Base-by-base conservation (phyloP, 441 rosid genomes). In the Croton setiger region DNA sequence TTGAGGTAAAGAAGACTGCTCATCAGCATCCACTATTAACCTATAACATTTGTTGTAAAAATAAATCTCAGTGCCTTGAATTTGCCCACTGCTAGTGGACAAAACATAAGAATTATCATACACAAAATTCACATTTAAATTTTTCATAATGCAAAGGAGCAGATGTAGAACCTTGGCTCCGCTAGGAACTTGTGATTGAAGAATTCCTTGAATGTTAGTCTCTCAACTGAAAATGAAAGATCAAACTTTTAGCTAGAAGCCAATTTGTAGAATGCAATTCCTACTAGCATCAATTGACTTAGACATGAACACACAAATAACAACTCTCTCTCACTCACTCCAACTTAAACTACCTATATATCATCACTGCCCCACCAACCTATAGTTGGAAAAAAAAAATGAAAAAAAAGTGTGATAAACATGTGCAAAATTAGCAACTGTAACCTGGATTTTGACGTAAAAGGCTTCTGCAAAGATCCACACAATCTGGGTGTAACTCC, bases 391-490 rank as follows among this genome's bases (percentile, higher is more conserved):
- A 39, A 3, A 47, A 43, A 48, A 67, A 18, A n/a, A 55, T 20
- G 41, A 31, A 53, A 20, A 56, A 39, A 70, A 44, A 6, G 63
- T 45, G 12, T 7, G 35, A 60, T 27, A 60, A 27, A 48, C 12
- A 20, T 9, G 10, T 69, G 67, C 39, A 66, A 68, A 71, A 44
- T 33, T 57, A 36, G 44, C 36, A 72, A 74, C 33, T 64, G 52
- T 54, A 78, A 91, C 97, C 86, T 71, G 97, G 93, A 69, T 89
- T 85, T 65, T 65, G 85, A 60, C 87, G 84, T 71, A 91, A 77
- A 78, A 91, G 93, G 66, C 86, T 80, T 79, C 85, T 80, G 82
- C 96, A 91, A 15, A 91, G 87, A 76, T 86, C 85, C 70, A 87
- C 82, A 76, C 96, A 91, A 79, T 87, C 93, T 68, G 88, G 85